Evolutionary conservation across 2,329 filamentous ascomycete species (phyloP).

Genomic region (Colletotrichum gloeosporioides): DNA sequence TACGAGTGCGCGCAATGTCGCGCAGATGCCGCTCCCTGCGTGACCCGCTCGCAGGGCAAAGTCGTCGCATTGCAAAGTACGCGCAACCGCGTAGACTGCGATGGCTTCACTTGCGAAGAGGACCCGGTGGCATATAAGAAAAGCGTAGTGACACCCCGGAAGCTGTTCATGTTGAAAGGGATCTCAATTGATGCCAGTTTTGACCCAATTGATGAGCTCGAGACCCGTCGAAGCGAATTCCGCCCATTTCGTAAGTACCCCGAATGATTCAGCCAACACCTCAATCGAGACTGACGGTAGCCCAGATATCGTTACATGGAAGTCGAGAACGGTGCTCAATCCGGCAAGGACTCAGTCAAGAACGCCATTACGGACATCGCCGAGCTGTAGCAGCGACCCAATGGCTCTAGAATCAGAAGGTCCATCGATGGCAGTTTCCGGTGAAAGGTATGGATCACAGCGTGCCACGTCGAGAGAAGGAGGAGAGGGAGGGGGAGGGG

Average conservation of each 20-base stretch:
- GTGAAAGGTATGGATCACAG: slow-evolving; percentile 20
- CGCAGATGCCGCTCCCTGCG: not conserved
- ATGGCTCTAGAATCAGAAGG: not conserved
- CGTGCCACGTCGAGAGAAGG: slow-evolving; percentile 18
- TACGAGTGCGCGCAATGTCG: slow-evolving; percentile 12
- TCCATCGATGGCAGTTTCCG: slow-evolving; percentile 3
- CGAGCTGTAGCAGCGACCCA: not conserved
- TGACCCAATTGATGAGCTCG: not conserved
- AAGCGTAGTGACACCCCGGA: not conserved
- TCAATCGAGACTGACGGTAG: not conserved
- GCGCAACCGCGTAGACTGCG: not conserved
- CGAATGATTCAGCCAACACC: not conserved
- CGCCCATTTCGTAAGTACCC: not conserved
- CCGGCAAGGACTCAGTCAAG: not conserved
- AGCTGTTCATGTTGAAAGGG: not conserved
- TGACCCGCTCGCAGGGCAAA: not conserved
- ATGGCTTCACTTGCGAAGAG: not conserved
- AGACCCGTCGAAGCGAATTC: not conserved
- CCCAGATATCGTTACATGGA: not conserved
- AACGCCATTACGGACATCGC: not conserved
- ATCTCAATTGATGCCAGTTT: not conserved
- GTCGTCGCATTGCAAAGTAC: not conserved
- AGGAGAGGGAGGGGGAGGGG: not conserved
- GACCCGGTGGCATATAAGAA: not conserved
- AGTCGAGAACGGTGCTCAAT: not conserved